Conservation (phyloP, 768 basidiomycete genomes). For the Amanita pallidorosea region DNA sequence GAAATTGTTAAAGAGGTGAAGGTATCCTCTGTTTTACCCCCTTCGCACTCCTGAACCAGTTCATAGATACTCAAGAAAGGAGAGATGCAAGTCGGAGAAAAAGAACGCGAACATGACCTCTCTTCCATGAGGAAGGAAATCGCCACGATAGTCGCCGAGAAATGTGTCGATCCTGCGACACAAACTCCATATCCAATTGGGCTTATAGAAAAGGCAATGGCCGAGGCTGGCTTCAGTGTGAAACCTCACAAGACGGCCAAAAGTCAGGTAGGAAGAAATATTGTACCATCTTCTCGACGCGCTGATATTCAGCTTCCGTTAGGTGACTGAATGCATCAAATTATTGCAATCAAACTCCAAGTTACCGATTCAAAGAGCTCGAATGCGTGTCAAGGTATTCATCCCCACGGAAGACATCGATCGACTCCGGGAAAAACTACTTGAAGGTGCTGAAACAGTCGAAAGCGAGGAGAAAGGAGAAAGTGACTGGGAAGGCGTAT, state of each 20-base stretch:
- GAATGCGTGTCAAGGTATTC: slow-evolving; percentile 83
- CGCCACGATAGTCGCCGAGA: slow-evolving; percentile 88
- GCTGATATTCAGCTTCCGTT: neutral
- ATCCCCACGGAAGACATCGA: slow-evolving; percentile 62
- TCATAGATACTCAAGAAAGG: slow-evolving; percentile 86
- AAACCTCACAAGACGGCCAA: slow-evolving; percentile 86
- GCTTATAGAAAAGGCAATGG: slow-evolving; percentile 97
- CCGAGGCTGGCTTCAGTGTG: slow-evolving; percentile 88
- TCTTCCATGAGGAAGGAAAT: slow-evolving; percentile 78
- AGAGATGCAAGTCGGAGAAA: slow-evolving; percentile 94
- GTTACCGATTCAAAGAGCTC: slow-evolving; percentile 87
- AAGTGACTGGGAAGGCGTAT: slow-evolving; percentile 81
- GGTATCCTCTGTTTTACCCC: slow-evolving; percentile 4
- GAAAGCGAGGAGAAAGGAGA: slow-evolving; percentile 70
- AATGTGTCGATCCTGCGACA: slow-evolving; percentile 89
- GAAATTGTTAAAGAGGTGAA: slow-evolving; percentile 78
- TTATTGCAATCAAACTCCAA: slow-evolving; percentile 70
- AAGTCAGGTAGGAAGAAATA: slow-evolving; percentile 57
- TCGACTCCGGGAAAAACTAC: slow-evolving; percentile 56
- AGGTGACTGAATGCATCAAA: slow-evolving; percentile 89
- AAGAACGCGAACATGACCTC: slow-evolving; percentile 90
- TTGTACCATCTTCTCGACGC: neutral
- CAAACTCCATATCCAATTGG: slow-evolving; percentile 86
- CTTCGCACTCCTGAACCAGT: neutral
- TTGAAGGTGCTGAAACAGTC: slow-evolving; percentile 68